Conservation (phyloP, 2,329 filamentous ascomycete species). For the Lachnellula arida region DNA sequence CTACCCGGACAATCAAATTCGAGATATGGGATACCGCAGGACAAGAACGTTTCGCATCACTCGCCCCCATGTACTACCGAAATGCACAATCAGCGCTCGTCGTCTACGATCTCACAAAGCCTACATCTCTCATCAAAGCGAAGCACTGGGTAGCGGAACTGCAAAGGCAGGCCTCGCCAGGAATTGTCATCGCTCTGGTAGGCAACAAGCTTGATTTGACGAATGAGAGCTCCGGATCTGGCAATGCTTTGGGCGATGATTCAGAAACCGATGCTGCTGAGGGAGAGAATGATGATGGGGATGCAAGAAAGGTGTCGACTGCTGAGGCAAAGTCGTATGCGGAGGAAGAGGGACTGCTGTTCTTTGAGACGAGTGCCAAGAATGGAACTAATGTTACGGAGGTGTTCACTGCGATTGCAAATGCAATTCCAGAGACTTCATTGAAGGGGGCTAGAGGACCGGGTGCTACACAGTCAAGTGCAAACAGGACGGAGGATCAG, state of each 20-base stretch:
- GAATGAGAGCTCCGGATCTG: slow-evolving; percentile 46
- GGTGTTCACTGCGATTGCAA: slow-evolving; percentile 97
- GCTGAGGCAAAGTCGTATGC: slow-evolving; percentile 90
- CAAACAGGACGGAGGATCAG: slow-evolving; percentile 61
- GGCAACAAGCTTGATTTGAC: slow-evolving; percentile 96
- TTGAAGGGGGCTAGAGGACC: slow-evolving; percentile 82
- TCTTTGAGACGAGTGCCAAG: slow-evolving; percentile 98
- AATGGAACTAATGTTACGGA: slow-evolving; percentile 90
- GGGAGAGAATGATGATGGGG: slow-evolving; percentile 59
- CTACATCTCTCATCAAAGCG: slow-evolving; percentile 89
- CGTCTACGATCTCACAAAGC: slow-evolving; percentile 97
- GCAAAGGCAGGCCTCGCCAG: slow-evolving; percentile 90
- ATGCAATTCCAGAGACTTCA: slow-evolving; percentile 94
- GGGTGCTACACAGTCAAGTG: slow-evolving; percentile 50
- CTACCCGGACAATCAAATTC: slow-evolving; percentile 85
- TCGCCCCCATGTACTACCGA: slow-evolving; percentile 99
- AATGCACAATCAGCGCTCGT: slow-evolving; percentile 97
- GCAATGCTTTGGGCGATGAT: slow-evolving; percentile 46
- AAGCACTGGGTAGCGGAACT: slow-evolving; percentile 99
- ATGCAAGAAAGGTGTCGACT: slow-evolving; percentile 84
- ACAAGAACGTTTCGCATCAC: slow-evolving; percentile 93
- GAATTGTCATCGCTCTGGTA: slow-evolving; percentile 94
- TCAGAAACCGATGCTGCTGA: slow-evolving; percentile 41
- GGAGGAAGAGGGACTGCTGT: slow-evolving; percentile 87
- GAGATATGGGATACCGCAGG: slow-evolving; percentile 98